Conservation (phyloP, 2,329 filamentous ascomycete species). For the Emergomyces orientalis region DNA sequence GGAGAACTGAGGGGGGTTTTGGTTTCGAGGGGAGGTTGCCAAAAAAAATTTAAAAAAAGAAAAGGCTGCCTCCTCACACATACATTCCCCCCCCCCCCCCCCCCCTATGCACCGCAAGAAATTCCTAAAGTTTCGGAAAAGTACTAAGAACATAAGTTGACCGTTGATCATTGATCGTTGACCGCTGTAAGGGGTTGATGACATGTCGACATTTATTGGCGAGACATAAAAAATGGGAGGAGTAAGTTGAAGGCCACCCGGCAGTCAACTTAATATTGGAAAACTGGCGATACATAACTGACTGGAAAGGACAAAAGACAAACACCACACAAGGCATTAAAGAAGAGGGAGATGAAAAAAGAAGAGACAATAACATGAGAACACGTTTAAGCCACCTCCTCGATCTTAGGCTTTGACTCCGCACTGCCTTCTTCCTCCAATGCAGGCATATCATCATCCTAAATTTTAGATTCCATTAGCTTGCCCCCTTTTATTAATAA, state of each 20-base stretch:
- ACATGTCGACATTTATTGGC: neutral
- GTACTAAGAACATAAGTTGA: neutral
- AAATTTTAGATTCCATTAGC: conserved; percentile 21
- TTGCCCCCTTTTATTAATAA: too few species aligned
- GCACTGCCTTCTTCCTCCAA: conserved; percentile 50
- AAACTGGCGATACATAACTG: neutral
- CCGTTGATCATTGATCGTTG: neutral
- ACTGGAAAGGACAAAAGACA: neutral
- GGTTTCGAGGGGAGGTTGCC: neutral
- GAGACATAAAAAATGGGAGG: neutral
- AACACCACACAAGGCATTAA: neutral
- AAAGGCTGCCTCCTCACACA: neutral
- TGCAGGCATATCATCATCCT: conserved; percentile 76
- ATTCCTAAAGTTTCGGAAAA: neutral
- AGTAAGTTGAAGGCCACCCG: neutral
- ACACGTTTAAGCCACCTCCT: conserved; percentile 16
- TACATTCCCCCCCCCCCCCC: neutral
- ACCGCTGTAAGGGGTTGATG: neutral
- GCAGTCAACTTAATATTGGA: neutral
- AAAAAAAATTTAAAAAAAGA: neutral
- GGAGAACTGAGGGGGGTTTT: neutral
- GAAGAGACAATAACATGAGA: neutral
- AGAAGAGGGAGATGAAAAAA: neutral
- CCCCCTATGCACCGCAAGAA: neutral
- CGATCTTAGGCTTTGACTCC: conserved; percentile 29